Conservation (phyloP, 129 eudicot species). For the sunflower (Helianthus annuus) region HanXRQr2.0-SUNRISE NC_035441.2:90212291-90212790, state of each 20-base stretch:
- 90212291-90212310: too few species aligned
- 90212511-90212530: neutral
- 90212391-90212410: too few species aligned
- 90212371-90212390: too few species aligned
- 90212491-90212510: slow-evolving; percentile 28
- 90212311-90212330: too few species aligned
- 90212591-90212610: slow-evolving; percentile 65
- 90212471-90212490: neutral
- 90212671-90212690: slow-evolving; percentile 64
- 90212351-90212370: too few species aligned
- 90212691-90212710: slow-evolving; percentile 48
- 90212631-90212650: slow-evolving; percentile 67
- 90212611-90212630: slow-evolving; percentile 47
- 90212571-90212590: slow-evolving; percentile 49
- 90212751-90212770: slow-evolving; percentile 75
- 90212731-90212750: slow-evolving; percentile 59
- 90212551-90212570: slow-evolving; percentile 20
- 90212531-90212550: slow-evolving; percentile 18
- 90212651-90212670: slow-evolving; percentile 68
- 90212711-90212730: slow-evolving; percentile 54
- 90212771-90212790: slow-evolving; percentile 61
- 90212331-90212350: too few species aligned
- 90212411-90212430: too few species aligned
- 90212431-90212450: too few species aligned
- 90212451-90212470: too few species aligned